A percentile compares a stretch with the other conserved stretches of the same genome.
phyloP scores from a whole-genome alignment of 495 filamentous ascomycete species.

The Lasiosphaeriaceae sp. region DNA sequence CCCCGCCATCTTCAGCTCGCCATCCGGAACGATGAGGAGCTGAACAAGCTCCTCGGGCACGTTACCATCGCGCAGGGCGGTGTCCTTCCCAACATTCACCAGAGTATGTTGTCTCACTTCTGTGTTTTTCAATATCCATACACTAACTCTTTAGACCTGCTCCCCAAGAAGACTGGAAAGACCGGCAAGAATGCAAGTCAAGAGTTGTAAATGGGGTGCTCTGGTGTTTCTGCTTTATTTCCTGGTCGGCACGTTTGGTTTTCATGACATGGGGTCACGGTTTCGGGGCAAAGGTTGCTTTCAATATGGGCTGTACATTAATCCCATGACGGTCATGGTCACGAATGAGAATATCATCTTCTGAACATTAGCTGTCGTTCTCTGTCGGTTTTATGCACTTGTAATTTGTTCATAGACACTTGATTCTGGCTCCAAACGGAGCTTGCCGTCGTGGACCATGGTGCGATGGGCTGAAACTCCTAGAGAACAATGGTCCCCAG shows the following conservation, averaged over 20 bases:
- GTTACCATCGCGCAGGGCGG: slow-evolving; percentile 99
- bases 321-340: slow-evolving; percentile 65
- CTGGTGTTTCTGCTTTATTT: slow-evolving; percentile 59
- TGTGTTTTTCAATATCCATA: not conserved
- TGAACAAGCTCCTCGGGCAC: slow-evolving; percentile 99
- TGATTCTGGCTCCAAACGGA: not conserved
- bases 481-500: no score
- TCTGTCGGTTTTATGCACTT: no score
- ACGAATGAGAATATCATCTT: slow-evolving; percentile 50
- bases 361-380: slow-evolving; percentile 19
- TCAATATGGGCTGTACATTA: slow-evolving; percentile 90
- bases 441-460: no score
- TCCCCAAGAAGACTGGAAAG: slow-evolving; percentile 97
- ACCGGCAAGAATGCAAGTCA: slow-evolving; percentile 84
- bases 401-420: no score
- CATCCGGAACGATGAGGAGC: slow-evolving; percentile 98
- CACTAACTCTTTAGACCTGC: slow-evolving; percentile 66
- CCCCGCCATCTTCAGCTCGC: slow-evolving; percentile 98
- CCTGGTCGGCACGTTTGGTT: slow-evolving; percentile 69
- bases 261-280: slow-evolving; percentile 79
- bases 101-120: slow-evolving; percentile 65
- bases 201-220: slow-evolving; percentile 69
- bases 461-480: no score
- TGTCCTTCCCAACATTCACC: slow-evolving; percentile 98
- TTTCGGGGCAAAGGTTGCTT: slow-evolving; percentile 74